Evolutionary conservation across 257 asterid species (phyloP), one percentile per base, ranked within the genome.

Genomic region (Nicotiana undulata): DNA sequence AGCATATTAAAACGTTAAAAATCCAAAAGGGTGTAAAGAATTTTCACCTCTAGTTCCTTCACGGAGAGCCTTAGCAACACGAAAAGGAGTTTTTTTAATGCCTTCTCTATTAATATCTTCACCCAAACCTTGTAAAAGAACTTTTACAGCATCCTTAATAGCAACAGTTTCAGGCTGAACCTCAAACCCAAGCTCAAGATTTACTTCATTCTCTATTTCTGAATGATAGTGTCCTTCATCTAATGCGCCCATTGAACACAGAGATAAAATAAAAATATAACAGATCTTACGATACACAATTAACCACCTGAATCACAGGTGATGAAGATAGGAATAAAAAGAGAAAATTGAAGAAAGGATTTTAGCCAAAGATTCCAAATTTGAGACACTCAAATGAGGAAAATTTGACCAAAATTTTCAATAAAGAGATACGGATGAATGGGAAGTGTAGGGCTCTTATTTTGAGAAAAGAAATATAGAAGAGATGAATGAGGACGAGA

Each of bases 101-200:
- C 98, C 98, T 89, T 96, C 98, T 10, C 99, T 95, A 77, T 92
- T 87, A 82, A 92, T 60, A 86, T 96, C 99, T 82, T 96, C 99
- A 51, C 97, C 99, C 90, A 94, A 86, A 49, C 97, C 97, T 44
- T 88, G 92, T 90, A 96, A 87, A 10, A 96, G 90, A 55, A 94
- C 92, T 85, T 90, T 94, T 76, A 96, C 99, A 80, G 98, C 94
- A 79, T 89, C 95, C 80, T 91, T 90, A 86, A 93, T 95, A 70
- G 88, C 93, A 52, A 85, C 17, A 55, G 79, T 86, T 79, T 89
- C 97, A 13, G 87, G 80, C 79, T 89, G 89, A 28, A 67, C 87
- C 83, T 88, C 94, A 77, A 85, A 84, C 52, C 89, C 91, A 81
- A 88, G 82, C 85, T 90, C 94, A 82, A 88, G 80, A 79, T 79